Base-by-base conservation (phyloP, 345 rosid genomes). In the Luvunga scandens region DNA sequence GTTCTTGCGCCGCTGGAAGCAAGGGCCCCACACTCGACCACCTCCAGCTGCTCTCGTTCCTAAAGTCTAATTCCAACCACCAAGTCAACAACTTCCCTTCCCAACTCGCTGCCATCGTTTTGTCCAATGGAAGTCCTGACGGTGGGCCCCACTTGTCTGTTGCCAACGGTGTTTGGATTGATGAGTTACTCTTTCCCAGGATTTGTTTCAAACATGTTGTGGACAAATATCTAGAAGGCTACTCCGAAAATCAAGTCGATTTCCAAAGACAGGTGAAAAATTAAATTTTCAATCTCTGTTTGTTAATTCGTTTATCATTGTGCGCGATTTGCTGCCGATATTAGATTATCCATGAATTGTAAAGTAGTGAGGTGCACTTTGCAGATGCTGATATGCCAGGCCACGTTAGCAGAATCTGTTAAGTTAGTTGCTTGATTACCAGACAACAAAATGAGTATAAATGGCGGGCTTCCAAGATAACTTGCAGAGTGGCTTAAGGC, bases 11-110 rank as follows among this genome's bases (percentile, higher is more conserved):
- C 42, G 81, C 92, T 64, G 98, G 94, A 19, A 89, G 93, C 74
- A 72, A 78, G 34, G 98, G 94, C 0, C 66, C 88, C 34, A 88
- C 98, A 5, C 88, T 75, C 5, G 89, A 90, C 16, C 94, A 95
- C 83, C 84, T 93, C 14, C 97, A 95, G 83, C 84, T 92, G 82
- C 95, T 93, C 75, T 88, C 92, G 22, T 92, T 90, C 82, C 95
- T 93, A 71, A 85, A 73, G 38, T 81, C 91, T 53, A 77, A 90
- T 57, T 88, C 93, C 78, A 18, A 14, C 59, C 90, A 91, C 42
- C 85, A 89, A 1, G 92, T 92, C 65, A 81, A 69, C 81, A 19
- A 88, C 57, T 89, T 93, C 78, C 83, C 87, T 13, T 86, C 97
- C 10, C 86, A 92, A 73, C 80, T 93, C 75, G 85, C 90, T 59